Evolutionary conservation across 371 early-diverging fungal genomes (phyloP), one percentile per base, ranked within the genome.

Genomic region (Amoeboaphelidium protococcarum): DNA sequence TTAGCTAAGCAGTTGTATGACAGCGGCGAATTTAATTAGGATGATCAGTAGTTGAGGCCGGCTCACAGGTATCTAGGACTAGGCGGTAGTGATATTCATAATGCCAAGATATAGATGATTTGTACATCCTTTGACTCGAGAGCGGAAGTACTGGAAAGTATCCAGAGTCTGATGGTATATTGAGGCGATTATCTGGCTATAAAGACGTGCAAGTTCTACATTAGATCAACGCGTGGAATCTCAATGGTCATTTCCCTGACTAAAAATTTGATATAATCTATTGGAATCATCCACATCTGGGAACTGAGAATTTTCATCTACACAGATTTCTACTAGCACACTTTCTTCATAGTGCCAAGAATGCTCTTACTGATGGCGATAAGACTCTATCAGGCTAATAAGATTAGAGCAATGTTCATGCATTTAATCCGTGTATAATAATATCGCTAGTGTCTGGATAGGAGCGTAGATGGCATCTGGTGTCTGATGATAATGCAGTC

Each of bases 311-410:
- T 53, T 65, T 66, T 42, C 48, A 64, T 4, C 61, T 67, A 2
- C 68, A 67, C 42, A 54, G 64, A 2, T 67, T 66, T 51, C 57
- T 67, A n/a, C 61, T 67, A 62, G 64, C 68, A 0, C 68, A 67
- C 51, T 67, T 67, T 46, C 66, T 66, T 52, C 2, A 51, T 21
- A 53, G 54, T 13, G 65, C 58, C 16, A 44, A 57, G 0, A 19
- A 41, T 16, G 62, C 61, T 13, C 48, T 67, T 2, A 22, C 37
- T 23, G 41, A 42, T 3, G 27, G n/a, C 10, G 46, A 23, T 21
- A 19, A 25, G 21, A n/a, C 12, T 23, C 27, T 12, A 22, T 26
- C 23, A 44, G 26, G 19, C n/a, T 6, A 12, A 16, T 16, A 44
- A 22, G n/a, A n/a, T 44, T 22, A 6, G 16, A 26, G n/a, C 44